phyloP scores from a whole-genome alignment of 2,329 filamentous ascomycete species.

The Cadophora malorum region DNA sequence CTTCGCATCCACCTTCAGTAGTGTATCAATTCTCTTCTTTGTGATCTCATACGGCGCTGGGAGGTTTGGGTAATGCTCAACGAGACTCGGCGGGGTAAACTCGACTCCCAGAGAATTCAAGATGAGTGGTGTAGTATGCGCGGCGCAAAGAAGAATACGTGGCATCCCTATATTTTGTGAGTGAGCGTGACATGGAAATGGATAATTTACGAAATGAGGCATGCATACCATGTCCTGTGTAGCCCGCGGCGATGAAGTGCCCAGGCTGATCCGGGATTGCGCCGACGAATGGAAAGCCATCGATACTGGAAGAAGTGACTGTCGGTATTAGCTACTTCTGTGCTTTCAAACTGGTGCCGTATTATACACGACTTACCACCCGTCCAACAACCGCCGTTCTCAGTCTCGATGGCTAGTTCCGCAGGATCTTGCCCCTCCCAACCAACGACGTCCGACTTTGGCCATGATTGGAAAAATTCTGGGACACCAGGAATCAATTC shows the following conservation, averaged over 20 bases:
- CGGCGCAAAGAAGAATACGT: neutral
- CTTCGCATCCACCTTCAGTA: neutral
- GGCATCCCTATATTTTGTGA: too few relatives aligned
- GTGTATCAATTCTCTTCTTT: neutral
- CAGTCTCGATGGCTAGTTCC: neutral
- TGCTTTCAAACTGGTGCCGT: neutral
- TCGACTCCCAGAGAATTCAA: neutral
- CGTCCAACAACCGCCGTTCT: neutral
- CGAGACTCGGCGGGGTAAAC: neutral
- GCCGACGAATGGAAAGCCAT: neutral
- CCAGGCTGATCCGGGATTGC: neutral
- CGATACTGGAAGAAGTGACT: neutral
- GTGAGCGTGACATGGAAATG: too few relatives aligned
- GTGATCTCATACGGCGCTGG: neutral
- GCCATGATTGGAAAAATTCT: conserved; percentile 1
- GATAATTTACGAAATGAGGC: neutral
- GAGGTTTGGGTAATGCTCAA: neutral
- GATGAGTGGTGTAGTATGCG: conserved; percentile 7
- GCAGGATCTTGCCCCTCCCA: neutral
- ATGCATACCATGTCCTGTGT: neutral
- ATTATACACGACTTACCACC: neutral
- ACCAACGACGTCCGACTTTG: neutral
- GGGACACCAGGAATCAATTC: neutral
- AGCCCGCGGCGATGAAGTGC: neutral
- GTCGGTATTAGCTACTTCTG: neutral